A percentile compares a stretch with the other conserved stretches of the same genome.
Conservation (phyloP, 345 rosid genomes). For the Cardamine resedifolia region DNA sequence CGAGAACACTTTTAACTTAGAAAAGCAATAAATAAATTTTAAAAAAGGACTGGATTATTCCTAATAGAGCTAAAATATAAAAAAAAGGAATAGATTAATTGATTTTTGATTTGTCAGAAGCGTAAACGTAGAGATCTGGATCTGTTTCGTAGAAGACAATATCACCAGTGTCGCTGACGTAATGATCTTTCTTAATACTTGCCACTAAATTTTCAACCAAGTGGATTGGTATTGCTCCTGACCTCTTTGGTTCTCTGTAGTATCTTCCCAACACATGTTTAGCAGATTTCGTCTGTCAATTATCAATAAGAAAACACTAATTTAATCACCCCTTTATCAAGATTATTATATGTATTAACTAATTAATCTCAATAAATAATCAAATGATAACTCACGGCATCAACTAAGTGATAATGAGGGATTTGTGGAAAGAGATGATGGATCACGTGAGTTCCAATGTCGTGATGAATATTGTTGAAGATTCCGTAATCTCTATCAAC, state of each 20-base stretch:
- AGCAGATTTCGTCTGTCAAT: conserved; percentile 63
- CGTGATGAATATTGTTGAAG: conserved; percentile 82
- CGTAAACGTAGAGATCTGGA: conserved; percentile 41
- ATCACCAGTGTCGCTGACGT: conserved; percentile 73
- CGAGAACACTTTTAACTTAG: conserved; percentile 18
- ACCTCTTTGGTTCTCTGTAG: conserved; percentile 73
- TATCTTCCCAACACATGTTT: conserved; percentile 77
- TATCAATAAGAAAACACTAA: not conserved
- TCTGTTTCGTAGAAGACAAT: conserved; percentile 71
- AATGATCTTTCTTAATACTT: conserved; percentile 69
- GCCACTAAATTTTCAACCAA: conserved; percentile 51
- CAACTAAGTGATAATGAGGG: conserved; percentile 80
- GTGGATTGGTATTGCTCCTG: conserved; percentile 70
- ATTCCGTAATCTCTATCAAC: conserved; percentile 79
- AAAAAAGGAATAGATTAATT: conserved; percentile 18
- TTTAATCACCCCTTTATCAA: not conserved
- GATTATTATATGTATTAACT: not conserved
- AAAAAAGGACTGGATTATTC: conserved; percentile 15
- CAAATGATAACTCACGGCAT: conserved; percentile 51
- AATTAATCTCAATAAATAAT: not conserved
- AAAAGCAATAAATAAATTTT: conserved; percentile 12
- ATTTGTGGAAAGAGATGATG: conserved; percentile 97
- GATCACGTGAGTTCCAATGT: conserved; percentile 89
- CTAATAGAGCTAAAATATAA: conserved; percentile 30
- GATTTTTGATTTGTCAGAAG: conserved; percentile 37